Conservation (phyloP, 768 basidiomycete species). For the Sarcomyxa edulis region DNA sequence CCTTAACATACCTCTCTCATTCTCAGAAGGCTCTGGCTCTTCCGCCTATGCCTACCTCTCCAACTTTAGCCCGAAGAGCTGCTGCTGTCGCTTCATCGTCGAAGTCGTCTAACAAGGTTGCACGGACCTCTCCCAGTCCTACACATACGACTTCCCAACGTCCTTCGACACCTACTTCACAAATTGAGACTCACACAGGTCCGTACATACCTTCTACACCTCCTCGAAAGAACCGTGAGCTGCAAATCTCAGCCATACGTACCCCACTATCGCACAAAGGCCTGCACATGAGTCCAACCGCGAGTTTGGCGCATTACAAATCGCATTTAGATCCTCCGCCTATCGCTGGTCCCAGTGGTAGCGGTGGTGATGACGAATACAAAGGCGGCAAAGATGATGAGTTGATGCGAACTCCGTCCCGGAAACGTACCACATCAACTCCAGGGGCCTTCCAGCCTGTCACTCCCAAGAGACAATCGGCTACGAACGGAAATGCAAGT, state of each 20-base stretch:
- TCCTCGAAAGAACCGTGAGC: slow-evolving; percentile 21
- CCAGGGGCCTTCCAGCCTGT: slow-evolving; percentile 21
- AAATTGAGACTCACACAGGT: slow-evolving; percentile 21
- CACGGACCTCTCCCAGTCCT: slow-evolving; percentile 1
- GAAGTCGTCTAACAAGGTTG: slow-evolving; percentile 4
- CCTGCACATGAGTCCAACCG: slow-evolving; percentile 62
- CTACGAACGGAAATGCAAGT: slow-evolving; percentile 19
- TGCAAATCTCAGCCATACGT: slow-evolving; percentile 49
- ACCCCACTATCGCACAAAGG: slow-evolving; percentile 68
- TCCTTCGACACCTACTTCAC: slow-evolving; percentile 14
- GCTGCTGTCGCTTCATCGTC: slow-evolving; percentile 6
- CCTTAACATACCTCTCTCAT: neutral
- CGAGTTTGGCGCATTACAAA: slow-evolving; percentile 66
- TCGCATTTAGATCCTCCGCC: slow-evolving; percentile 63
- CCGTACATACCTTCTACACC: slow-evolving; percentile 24
- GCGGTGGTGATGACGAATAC: slow-evolving; percentile 12
- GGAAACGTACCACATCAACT: slow-evolving; percentile 30
- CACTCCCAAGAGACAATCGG: slow-evolving; percentile 38
- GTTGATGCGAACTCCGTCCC: slow-evolving; percentile 40
- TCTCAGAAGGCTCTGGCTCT: slow-evolving; percentile 29
- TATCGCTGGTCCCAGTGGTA: slow-evolving; percentile 17
- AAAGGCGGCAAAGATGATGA: slow-evolving; percentile 15
- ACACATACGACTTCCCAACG: slow-evolving; percentile 13
- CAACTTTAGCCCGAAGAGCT: slow-evolving; percentile 34
- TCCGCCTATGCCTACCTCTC: slow-evolving; percentile 41